These are phyloP conservation scores for Micractinium conductrix DNA, from an alignment of 139 green algal species.

Conservation along the genomic window DNA sequence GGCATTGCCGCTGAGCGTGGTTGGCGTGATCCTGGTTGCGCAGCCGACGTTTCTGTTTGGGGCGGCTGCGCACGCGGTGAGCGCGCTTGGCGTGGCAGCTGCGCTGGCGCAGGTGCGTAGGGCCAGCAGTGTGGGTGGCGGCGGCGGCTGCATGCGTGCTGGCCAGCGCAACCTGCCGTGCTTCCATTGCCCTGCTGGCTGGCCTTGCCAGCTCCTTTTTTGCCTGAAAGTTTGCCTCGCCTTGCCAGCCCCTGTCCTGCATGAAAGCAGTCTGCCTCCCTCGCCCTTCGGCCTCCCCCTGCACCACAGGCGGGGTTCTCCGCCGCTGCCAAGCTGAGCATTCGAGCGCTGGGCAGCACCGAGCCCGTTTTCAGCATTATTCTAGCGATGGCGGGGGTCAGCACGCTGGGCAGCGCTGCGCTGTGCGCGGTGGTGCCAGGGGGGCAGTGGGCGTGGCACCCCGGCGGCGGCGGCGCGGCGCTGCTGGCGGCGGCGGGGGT, in stretches of 20 bases:
- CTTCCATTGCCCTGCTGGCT: no score
- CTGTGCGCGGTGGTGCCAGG: constrained; percentile 2
- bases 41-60: constrained; percentile 45
- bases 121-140: no score
- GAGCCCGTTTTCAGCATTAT: constrained; percentile 18
- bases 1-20: constrained; percentile 42
- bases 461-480: background rate
- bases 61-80: background rate
- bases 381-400: background rate
- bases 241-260: no score
- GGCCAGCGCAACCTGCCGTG: no score
- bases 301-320: no score
- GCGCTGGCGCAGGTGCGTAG: constrained; percentile 37
- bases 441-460: background rate
- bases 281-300: no score
- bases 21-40: constrained; percentile 46
- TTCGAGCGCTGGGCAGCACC: constrained; percentile 15
- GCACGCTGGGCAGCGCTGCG: background rate
- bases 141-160: no score
- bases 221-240: no score
- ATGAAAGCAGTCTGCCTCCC: no score
- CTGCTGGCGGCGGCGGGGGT: constrained; percentile 5
- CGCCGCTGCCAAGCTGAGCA: constrained; percentile 26
- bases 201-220: no score
- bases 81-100: background rate